Evolutionary conservation across 768 basidiomycete species (phyloP).

Genomic region (Hypholoma fasciculare): DNA sequence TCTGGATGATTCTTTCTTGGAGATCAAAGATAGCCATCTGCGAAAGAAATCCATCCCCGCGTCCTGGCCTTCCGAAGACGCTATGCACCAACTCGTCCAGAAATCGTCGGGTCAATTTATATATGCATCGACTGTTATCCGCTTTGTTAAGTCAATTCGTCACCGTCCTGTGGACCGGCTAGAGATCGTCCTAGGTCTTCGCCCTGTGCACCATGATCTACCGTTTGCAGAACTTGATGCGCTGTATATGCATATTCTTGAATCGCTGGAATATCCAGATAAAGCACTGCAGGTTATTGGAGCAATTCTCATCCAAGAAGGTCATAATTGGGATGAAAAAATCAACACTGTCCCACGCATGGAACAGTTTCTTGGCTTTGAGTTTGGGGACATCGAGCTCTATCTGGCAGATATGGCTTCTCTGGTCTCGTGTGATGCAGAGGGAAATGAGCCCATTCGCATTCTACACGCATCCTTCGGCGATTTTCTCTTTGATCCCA

Average conservation of each 20-base stretch:
- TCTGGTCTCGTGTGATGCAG: not conserved
- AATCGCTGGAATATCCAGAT: not conserved
- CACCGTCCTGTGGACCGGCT: slow-evolving; percentile 4
- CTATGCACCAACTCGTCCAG: not conserved
- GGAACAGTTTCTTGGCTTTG: not conserved
- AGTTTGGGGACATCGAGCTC: not conserved
- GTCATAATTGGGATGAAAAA: not conserved
- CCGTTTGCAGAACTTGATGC: slow-evolving; percentile 12
- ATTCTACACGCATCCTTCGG: slow-evolving; percentile 7
- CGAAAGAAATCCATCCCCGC: not conserved
- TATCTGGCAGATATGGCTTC: not conserved
- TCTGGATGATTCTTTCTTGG: not conserved
- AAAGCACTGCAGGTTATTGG: not conserved
- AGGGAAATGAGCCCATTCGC: not conserved
- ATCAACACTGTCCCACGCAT: not conserved
- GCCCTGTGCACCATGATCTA: not conserved
- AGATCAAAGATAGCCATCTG: slow-evolving; percentile 7
- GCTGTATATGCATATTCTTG: slow-evolving; percentile 4
- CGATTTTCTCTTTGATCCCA: slow-evolving; percentile 12
- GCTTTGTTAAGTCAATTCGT: slow-evolving; percentile 2
- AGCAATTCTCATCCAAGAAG: not conserved
- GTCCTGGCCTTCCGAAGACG: not conserved
- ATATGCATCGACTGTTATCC: slow-evolving; percentile 12
- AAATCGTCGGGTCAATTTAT: slow-evolving; percentile 17
- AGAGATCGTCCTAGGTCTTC: slow-evolving; percentile 1